Conservation (phyloP, 2,329 filamentous ascomycete genomes). For the Colletotrichum melonis region DNA sequence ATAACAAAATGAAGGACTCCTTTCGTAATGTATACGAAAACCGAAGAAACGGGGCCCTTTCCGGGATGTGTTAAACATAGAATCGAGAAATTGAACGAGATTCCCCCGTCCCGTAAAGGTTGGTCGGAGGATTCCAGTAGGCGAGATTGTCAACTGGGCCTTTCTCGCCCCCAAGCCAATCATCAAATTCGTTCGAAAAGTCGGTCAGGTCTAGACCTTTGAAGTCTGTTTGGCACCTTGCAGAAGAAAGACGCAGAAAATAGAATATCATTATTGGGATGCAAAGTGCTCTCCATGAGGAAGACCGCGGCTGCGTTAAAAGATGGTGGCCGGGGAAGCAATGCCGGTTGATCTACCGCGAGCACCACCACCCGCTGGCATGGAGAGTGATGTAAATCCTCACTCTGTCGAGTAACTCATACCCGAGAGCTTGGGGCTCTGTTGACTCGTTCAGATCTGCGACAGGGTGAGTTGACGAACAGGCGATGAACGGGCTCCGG, state of each 20-base stretch:
- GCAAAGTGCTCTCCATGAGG: background rate
- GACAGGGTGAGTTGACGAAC: slow-evolving; percentile 17
- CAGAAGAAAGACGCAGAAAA: background rate
- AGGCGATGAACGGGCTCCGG: background rate
- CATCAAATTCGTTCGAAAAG: background rate
- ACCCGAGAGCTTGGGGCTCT: slow-evolving; percentile 24
- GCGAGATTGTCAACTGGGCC: slow-evolving; percentile 11
- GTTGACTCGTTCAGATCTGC: slow-evolving; percentile 21
- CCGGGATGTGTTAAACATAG: slow-evolving; percentile 1
- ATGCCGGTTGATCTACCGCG: slow-evolving; percentile 12
- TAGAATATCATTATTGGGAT: background rate
- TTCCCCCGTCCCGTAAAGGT: slow-evolving; percentile 3
- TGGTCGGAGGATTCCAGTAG: slow-evolving; percentile 13
- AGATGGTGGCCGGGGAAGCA: slow-evolving; percentile 10
- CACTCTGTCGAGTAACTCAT: slow-evolving; percentile 11
- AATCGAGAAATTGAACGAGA: background rate
- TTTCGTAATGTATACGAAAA: slow-evolving; percentile 18
- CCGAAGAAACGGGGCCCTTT: slow-evolving; percentile 10
- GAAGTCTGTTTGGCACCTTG: background rate
- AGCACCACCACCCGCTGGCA: background rate
- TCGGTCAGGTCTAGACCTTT: background rate
- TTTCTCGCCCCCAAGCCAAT: background rate
- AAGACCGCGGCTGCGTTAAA: slow-evolving; percentile 1
- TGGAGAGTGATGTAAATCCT: slow-evolving; percentile 18
- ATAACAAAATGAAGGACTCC: slow-evolving; percentile 10